Percentiles rank a stretch among this genome's conserved stretches.
Conservation (phyloP, 805 yeast genomes). For the Candida coquimbonensis region DNA sequence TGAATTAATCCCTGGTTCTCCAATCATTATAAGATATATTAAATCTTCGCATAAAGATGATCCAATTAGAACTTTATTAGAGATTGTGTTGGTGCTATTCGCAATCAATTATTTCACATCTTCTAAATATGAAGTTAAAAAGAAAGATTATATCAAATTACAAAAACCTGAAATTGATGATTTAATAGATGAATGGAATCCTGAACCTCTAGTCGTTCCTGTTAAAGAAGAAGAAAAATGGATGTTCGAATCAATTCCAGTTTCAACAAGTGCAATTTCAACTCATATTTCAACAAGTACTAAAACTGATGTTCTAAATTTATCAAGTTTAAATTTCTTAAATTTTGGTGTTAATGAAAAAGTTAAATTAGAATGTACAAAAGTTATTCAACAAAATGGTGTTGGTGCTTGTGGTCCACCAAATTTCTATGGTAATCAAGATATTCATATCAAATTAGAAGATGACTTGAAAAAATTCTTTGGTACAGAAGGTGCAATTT, state of each 20-base stretch:
- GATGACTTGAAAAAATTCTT: conserved; percentile 68
- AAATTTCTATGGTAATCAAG: conserved; percentile 94
- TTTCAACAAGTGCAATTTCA: conserved; percentile 45
- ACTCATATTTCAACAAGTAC: conserved; percentile 22
- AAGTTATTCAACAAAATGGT: conserved; percentile 62
- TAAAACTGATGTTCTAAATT: conserved; percentile 44
- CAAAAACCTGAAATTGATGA: conserved; percentile 66
- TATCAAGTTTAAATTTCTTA: conserved; percentile 68
- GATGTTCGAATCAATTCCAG: conserved; percentile 60
- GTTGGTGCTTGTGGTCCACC: conserved; percentile 99
- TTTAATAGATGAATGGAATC: conserved; percentile 85
- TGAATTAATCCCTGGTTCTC: conserved; percentile 46
- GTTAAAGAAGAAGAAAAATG: conserved; percentile 45
- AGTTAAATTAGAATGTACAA: conserved; percentile 47
- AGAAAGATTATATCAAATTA: conserved; percentile 59
- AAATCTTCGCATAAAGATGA: conserved; percentile 86
- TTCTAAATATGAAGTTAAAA: conserved; percentile 68
- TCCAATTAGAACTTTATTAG: conserved; percentile 83
- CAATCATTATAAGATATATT: conserved; percentile 60
- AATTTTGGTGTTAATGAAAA: conserved; percentile 44
- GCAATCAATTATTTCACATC: conserved; percentile 78
- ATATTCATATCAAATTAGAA: conserved; percentile 77
- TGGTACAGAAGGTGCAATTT: conserved; percentile 69
- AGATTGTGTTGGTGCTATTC: conserved; percentile 65
- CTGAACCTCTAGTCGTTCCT: conserved; percentile 69